These are phyloP conservation scores for Aspergillus ruber DNA, from an alignment of 2,329 filamentous ascomycete species.

Conservation along the genomic window DNA sequence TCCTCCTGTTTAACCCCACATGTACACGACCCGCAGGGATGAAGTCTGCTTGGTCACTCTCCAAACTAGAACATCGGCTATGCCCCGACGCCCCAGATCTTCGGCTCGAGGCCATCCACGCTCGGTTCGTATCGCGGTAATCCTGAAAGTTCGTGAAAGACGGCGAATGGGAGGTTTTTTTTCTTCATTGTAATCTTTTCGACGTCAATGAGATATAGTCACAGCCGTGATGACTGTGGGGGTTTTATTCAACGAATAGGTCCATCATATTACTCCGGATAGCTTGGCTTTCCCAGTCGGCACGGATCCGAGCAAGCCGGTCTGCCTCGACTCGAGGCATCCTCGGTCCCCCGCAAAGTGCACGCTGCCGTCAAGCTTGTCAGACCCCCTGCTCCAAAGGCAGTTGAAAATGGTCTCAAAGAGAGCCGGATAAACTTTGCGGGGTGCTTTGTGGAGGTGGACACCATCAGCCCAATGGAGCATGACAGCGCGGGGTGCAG, in stretches of 20 bases:
- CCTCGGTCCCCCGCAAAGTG: neutral
- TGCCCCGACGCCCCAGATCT: neutral
- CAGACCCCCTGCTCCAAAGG: neutral
- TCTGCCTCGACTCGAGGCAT: neutral
- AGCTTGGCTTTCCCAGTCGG: neutral
- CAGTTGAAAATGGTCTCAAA: neutral
- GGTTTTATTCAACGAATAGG: too few relatives aligned
- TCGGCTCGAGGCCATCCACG: neutral
- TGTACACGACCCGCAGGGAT: neutral
- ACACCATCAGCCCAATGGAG: too few relatives aligned
- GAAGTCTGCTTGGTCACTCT: neutral
- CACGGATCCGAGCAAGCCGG: neutral
- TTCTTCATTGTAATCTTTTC: too few relatives aligned
- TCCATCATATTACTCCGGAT: too few relatives aligned
- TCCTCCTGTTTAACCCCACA: neutral
- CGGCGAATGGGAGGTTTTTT: too few relatives aligned
- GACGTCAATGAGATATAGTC: too few relatives aligned
- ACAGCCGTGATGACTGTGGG: too few relatives aligned
- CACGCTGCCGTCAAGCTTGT: neutral
- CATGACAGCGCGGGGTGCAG: too few relatives aligned
- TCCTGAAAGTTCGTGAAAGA: neutral
- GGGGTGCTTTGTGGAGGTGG: neutral
- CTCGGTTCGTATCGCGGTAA: neutral
- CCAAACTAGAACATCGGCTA: neutral
- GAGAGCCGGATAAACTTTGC: neutral